These are phyloP conservation scores for Prunus mume DNA, from an alignment of 306 rosid species.

Conservation along the genomic window DNA sequence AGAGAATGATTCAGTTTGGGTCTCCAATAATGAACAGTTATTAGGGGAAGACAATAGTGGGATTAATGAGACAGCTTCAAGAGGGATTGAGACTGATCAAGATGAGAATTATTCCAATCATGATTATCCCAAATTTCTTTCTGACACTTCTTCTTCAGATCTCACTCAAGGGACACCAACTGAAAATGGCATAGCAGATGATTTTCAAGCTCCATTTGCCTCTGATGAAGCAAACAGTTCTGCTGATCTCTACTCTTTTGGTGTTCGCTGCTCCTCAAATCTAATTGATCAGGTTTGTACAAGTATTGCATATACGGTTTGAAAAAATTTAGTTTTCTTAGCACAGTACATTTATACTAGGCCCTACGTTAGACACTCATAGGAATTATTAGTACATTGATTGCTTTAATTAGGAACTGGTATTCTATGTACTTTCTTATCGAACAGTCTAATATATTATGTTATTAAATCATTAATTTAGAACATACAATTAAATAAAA, in stretches of 20 bases:
- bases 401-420: too few relatives aligned
- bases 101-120: slow-evolving; percentile 42
- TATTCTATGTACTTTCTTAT: not conserved
- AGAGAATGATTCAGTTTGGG: slow-evolving; percentile 26
- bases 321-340: not conserved
- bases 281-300: slow-evolving; percentile 55
- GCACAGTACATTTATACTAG: not conserved
- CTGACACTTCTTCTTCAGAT: slow-evolving; percentile 89
- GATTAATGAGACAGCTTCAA: slow-evolving; percentile 35
- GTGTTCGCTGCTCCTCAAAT: slow-evolving; percentile 45
- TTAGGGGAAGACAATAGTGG: slow-evolving; percentile 47
- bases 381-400: not conserved
- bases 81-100: slow-evolving; percentile 35
- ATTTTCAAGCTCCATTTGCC: slow-evolving; percentile 61
- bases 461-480: not conserved
- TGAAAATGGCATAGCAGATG: slow-evolving; percentile 56
- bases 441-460: not conserved
- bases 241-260: slow-evolving; percentile 46
- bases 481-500: not conserved
- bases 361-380: not conserved
- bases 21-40: slow-evolving; percentile 36
- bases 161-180: slow-evolving; percentile 85
- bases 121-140: slow-evolving; percentile 40
- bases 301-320: not conserved
- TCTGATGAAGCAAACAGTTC: slow-evolving; percentile 88